Percentiles rank a stretch among this genome's conserved stretches.
These are phyloP conservation scores for Leccinum uliginosum DNA, from an alignment of 768 basidiomycete species.

Conservation along the genomic window DNA sequence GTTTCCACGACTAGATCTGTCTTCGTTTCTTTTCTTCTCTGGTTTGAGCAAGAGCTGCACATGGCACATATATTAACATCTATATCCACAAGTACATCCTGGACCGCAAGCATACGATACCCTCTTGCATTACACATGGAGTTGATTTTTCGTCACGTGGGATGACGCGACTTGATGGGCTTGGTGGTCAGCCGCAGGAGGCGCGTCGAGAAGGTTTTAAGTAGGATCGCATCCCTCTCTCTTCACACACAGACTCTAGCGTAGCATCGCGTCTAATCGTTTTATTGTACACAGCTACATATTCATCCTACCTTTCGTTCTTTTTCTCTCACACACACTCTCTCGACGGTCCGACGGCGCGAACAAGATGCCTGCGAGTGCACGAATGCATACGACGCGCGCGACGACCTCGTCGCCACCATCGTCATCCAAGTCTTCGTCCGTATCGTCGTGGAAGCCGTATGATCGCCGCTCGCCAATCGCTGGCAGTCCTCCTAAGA, in stretches of 20 bases:
- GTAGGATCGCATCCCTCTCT: background rate
- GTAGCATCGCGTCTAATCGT: slow-evolving; percentile 18
- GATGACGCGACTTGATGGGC: slow-evolving; percentile 7
- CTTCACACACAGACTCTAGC: background rate
- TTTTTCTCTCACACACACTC: background rate
- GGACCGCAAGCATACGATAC: background rate
- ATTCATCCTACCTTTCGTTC: slow-evolving; percentile 10
- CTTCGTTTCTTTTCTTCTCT: background rate
- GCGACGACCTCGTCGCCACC: background rate
- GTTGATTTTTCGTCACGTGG: slow-evolving; percentile 32
- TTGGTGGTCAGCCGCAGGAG: slow-evolving; percentile 29
- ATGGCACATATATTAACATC: background rate
- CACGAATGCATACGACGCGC: slow-evolving; percentile 10
- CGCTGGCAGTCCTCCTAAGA: background rate
- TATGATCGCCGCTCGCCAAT: slow-evolving; percentile 18
- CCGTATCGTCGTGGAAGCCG: slow-evolving; percentile 11
- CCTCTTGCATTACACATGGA: background rate
- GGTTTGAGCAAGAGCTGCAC: background rate
- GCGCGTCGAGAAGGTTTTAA: slow-evolving; percentile 9
- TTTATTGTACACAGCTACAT: slow-evolving; percentile 25
- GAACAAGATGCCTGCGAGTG: slow-evolving; percentile 20
- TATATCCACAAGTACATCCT: background rate
- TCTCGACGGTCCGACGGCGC: background rate
- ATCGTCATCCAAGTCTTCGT: background rate
- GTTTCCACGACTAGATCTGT: slow-evolving; percentile 4